Evolutionary conservation across 345 rosid genomes (phyloP).

Genomic region (Euphorbia lathyris): DNA sequence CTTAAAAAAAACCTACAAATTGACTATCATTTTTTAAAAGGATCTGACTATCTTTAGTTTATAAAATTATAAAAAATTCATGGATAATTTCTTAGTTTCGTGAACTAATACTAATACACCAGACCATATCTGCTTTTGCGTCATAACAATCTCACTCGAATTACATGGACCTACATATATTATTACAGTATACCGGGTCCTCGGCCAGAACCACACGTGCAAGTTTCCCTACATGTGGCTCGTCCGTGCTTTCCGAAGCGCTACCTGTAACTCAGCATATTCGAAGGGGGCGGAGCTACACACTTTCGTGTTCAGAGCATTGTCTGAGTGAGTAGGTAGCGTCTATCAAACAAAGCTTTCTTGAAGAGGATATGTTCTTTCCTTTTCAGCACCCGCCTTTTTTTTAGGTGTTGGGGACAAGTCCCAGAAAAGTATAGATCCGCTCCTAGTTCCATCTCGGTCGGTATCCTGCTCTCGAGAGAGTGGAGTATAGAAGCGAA

Average conservation of each 20-base stretch:
- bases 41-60: too few species aligned
- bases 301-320: conserved; percentile 2
- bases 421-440: conserved; percentile 3
- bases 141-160: conserved; percentile 6
- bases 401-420: conserved; percentile 6
- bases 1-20: too few species aligned
- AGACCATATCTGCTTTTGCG: background rate
- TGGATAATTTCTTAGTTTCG: too few species aligned
- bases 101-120: too few species aligned
- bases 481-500: background rate
- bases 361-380: background rate
- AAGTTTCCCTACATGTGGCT: conserved; percentile 8
- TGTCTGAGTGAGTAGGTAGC: conserved; percentile 3
- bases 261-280: conserved; percentile 3
- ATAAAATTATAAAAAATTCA: too few species aligned
- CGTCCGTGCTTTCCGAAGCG: background rate
- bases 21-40: too few species aligned
- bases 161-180: conserved; percentile 7
- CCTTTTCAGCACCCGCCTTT: conserved; percentile 3
- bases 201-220: conserved; percentile 9
- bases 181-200: conserved; percentile 9
- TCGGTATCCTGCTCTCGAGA: background rate
- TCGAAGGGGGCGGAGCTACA: background rate
- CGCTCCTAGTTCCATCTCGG: background rate
- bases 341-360: conserved; percentile 9